Conservation (phyloP, 768 basidiomycete species). For the Tylopilus sp. region DNA sequence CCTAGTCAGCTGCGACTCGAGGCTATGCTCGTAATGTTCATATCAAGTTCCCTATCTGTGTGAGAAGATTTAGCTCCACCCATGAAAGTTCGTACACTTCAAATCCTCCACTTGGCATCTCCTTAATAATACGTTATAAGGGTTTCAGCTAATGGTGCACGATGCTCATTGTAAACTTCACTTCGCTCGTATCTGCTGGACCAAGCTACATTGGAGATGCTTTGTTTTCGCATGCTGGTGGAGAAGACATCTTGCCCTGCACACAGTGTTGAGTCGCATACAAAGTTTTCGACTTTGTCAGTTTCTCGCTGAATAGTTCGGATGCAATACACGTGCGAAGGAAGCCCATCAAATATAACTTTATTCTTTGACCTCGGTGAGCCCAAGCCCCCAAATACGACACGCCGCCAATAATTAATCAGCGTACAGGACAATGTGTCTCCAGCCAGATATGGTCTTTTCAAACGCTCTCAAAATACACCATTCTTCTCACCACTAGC, state of each 20-base stretch:
- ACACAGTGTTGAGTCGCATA: too few species aligned
- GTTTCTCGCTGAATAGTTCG: constrained; percentile 26
- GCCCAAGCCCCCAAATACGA: background rate
- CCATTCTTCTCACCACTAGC: too few species aligned
- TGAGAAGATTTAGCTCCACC: background rate
- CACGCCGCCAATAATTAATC: background rate
- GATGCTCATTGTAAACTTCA: background rate
- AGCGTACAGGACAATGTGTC: background rate
- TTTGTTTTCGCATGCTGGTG: background rate
- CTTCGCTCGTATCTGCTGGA: too few species aligned
- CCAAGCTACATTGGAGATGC: background rate
- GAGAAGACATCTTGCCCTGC: background rate
- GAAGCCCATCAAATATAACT: too few species aligned
- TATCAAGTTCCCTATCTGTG: background rate
- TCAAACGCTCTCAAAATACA: too few species aligned
- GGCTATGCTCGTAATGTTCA: background rate
- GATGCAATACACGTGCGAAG: constrained; percentile 31
- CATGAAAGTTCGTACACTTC: background rate
- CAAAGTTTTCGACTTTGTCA: too few species aligned
- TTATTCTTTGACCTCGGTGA: background rate
- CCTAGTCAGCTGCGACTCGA: background rate
- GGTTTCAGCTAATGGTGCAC: background rate
- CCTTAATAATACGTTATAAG: too few species aligned
- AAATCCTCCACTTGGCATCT: too few species aligned
- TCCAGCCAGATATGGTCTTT: too few species aligned